phyloP scores from a whole-genome alignment of 371 early-diverging fungal species.

The Syncephalastrum sp. region DNA sequence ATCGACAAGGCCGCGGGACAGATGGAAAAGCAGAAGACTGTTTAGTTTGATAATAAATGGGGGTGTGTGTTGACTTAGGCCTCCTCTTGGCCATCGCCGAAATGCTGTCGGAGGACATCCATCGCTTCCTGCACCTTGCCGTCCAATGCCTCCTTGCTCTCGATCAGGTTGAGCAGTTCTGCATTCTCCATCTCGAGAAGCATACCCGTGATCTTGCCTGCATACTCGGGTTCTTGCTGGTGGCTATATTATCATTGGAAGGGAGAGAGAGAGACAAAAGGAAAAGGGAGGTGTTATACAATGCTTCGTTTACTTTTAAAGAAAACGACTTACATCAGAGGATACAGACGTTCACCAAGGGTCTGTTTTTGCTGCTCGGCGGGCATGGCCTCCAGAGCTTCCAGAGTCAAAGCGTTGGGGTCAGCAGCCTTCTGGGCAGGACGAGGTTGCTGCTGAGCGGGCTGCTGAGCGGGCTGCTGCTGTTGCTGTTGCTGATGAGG shows the following conservation, averaged over 20 bases:
- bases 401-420: constrained; percentile 65
- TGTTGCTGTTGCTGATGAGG: constrained; percentile 32
- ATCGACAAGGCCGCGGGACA: constrained; percentile 74
- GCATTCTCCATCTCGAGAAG: constrained; percentile 96
- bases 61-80: too few relatives aligned
- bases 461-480: background rate
- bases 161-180: constrained; percentile 88
- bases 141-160: constrained; percentile 71
- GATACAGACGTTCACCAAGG: constrained; percentile 95
- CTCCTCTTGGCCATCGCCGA: constrained; percentile 15
- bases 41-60: background rate
- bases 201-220: constrained; percentile 99
- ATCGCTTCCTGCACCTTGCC: constrained; percentile 86
- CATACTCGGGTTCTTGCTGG: constrained; percentile 67
- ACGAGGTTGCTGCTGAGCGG: constrained; percentile 7
- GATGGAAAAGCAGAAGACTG: constrained; percentile 18
- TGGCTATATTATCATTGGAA: constrained; percentile 10
- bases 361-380: constrained; percentile 91
- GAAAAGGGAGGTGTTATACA: too few relatives aligned
- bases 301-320: too few relatives aligned
- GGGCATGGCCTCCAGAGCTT: constrained; percentile 78
- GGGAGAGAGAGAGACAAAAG: too few relatives aligned
- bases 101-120: constrained; percentile 80
- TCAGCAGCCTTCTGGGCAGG: constrained; percentile 28
- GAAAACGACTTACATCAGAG: constrained; percentile 52